phyloP scores from a whole-genome alignment of 345 rosid genomes.

The Gynandropsis gynandra region DNA sequence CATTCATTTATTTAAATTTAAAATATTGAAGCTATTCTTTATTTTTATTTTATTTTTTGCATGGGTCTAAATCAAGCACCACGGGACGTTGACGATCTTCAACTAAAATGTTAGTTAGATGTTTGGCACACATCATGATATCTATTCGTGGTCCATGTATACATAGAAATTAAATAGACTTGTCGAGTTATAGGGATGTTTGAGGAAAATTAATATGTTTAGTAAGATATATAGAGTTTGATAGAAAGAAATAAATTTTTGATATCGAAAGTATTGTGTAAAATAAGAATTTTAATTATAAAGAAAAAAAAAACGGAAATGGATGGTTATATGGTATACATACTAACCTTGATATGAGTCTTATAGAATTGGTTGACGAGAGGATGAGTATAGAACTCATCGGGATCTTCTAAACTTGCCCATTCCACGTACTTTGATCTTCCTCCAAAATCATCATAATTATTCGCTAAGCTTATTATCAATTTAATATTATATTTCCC shows the following conservation, averaged over 20 bases:
- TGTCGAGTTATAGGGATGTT: too few species aligned
- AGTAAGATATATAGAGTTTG: too few species aligned
- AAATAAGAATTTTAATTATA: conserved; percentile 1
- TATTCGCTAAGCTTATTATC: conserved; percentile 66
- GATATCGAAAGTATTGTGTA: conserved; percentile 14
- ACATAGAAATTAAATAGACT: background rate
- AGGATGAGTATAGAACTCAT: conserved; percentile 57
- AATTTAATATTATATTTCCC: conserved; percentile 34
- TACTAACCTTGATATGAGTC: conserved; percentile 57
- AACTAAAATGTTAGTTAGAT: too few species aligned
- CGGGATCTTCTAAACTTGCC: conserved; percentile 41
- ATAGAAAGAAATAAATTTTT: too few species aligned
- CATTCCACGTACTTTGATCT: conserved; percentile 53
- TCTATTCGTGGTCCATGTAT: too few species aligned
- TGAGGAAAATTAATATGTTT: too few species aligned
- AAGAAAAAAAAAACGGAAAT: background rate
- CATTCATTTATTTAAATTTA: too few species aligned
- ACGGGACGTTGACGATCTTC: too few species aligned
- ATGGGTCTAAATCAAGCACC: too few species aligned
- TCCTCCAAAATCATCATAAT: conserved; percentile 60
- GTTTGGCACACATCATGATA: too few species aligned
- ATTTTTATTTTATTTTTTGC: too few species aligned
- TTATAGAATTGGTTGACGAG: conserved; percentile 48
- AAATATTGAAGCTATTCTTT: too few species aligned
- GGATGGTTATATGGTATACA: background rate